Base-by-base conservation (phyloP, 257 asterid genomes). In the Haberlea rhodopensis region DNA sequence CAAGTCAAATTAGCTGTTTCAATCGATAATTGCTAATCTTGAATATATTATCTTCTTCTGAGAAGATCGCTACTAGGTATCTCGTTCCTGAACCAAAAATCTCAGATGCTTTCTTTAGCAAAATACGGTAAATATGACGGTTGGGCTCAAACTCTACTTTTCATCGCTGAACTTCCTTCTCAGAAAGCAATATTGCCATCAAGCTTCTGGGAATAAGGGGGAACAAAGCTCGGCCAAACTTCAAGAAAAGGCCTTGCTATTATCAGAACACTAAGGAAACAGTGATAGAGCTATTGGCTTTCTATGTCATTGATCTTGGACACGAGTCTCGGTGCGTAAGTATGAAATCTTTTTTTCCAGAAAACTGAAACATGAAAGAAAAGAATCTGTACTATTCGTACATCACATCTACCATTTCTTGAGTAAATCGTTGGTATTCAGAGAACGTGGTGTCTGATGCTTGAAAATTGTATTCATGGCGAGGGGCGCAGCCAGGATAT, bases 131-230 rank as follows among this genome's bases (percentile, higher is more conserved):
- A 84, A 71, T 92, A 84, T 78, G 99, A 97, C 10, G 99, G 99
- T 18, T 92, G 99, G 99, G 99, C 99, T 6, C 99, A 92, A 62
- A 92, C 97, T 59, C 85, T 92, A 60, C 96, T 92, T 22, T 92
- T 92, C 82, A 89, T 92, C 65, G 73, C 99, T 6, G 96, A 92
- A 69, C 79, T 92, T 60, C 99, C 99, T 68, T 78, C 99, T 55
- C 99, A 92, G 77, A 89, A 84, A 81, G 85, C 96, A 15, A 63
- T 85, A 45, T 67, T 91, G 77, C 80, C 86, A 18, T 60, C 81
- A 6, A 78, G 75, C 40, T 68, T 74, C 58, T 60, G 63, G n/a
- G 64, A 66, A 23, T 46, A 62, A 65, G 7, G 55, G 66, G 27
- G 75, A 63, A 62, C 68, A 29, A 53, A 79, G 67, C 69, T 21